Evolutionary conservation across 768 basidiomycete species (phyloP).

Genomic region (Tulasnella sp.): DNA sequence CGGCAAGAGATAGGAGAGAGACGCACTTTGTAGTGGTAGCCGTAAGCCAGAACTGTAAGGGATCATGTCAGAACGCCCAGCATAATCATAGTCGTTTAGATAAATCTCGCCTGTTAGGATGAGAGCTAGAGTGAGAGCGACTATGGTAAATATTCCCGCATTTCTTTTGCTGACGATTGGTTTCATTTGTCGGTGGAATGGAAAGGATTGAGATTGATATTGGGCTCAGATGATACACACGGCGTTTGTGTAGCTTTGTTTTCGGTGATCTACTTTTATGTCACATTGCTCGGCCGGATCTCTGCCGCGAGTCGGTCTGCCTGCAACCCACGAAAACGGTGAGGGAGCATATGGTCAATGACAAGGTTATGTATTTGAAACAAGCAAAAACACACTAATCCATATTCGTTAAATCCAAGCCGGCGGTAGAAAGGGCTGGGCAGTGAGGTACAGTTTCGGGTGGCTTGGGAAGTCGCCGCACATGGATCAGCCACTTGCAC

Average conservation of each 20-base stretch:
- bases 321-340: neutral
- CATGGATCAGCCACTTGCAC: neutral
- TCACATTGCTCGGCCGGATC: neutral
- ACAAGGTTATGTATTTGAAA: neutral
- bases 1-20: too few species aligned
- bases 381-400: neutral
- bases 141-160: neutral
- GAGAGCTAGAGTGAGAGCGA: neutral
- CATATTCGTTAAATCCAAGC: neutral
- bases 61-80: neutral
- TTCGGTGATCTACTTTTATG: neutral
- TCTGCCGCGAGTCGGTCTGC: neutral
- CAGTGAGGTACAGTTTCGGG: neutral
- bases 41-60: neutral
- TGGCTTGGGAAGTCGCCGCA: constrained; percentile 1
- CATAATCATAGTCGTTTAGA: neutral
- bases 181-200: neutral
- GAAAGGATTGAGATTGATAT: neutral
- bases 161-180: neutral
- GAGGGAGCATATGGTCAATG: neutral
- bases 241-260: neutral
- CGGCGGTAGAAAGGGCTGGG: neutral
- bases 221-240: too few species aligned
- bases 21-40: neutral
- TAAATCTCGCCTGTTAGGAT: neutral